Conservation (phyloP, 2,329 filamentous ascomycete species). For the Zalaria sp. region DNA sequence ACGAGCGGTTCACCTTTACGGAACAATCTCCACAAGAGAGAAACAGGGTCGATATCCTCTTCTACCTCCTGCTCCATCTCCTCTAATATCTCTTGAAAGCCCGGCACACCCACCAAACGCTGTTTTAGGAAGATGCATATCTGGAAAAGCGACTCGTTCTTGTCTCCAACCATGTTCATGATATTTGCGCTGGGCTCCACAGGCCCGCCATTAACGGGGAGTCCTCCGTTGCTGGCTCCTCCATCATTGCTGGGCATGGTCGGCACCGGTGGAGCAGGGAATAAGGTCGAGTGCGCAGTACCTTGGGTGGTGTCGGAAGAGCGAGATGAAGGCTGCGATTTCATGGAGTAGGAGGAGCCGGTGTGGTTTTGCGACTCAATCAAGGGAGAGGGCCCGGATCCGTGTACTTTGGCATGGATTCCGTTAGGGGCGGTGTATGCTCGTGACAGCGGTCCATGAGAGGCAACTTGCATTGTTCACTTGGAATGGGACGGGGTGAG, state of each 20-base stretch:
- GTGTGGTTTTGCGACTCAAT: constrained; percentile 30
- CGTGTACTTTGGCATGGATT: constrained; percentile 9
- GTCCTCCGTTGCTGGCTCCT: constrained; percentile 5
- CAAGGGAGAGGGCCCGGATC: constrained; percentile 21
- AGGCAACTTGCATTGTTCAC: constrained; percentile 14
- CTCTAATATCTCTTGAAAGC: constrained; percentile 54
- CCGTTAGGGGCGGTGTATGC: constrained; percentile 14
- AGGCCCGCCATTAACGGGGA: constrained; percentile 38
- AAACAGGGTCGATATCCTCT: constrained; percentile 65
- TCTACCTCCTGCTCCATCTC: constrained; percentile 58
- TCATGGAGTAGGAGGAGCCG: constrained; percentile 31
- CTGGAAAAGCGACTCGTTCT: constrained; percentile 83
- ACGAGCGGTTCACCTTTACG: constrained; percentile 73
- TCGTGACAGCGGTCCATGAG: constrained; percentile 15
- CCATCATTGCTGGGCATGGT: constrained; percentile 13
- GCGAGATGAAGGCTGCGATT: constrained; percentile 30
- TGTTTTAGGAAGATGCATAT: constrained; percentile 79
- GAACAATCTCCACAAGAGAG: constrained; percentile 79
- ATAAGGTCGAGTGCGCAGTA: constrained; percentile 30
- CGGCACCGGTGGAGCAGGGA: constrained; percentile 18
- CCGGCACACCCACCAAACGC: constrained; percentile 69
- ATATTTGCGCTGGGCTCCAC: constrained; percentile 78
- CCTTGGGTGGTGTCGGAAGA: constrained; percentile 33
- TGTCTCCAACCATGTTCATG: constrained; percentile 92
- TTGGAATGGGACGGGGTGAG: no score